Percentiles rank a stretch among this genome's conserved stretches.
These are phyloP conservation scores for Zarea fungicola DNA, from an alignment of 2,329 filamentous ascomycete genomes.

Conservation along the genomic window DNA sequence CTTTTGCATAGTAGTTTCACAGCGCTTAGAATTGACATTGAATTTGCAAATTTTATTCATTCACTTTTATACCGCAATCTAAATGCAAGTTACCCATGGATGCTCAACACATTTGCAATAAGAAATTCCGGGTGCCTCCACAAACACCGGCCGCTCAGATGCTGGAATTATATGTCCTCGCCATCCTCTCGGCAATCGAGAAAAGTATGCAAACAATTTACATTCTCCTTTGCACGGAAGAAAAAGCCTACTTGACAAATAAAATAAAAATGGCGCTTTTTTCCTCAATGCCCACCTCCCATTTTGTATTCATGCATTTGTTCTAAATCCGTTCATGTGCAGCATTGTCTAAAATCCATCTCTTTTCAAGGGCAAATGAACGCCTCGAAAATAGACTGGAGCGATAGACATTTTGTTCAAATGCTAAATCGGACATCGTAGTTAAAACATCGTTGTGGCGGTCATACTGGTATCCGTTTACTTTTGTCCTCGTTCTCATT, in stretches of 20 bases:
- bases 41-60: too few species aligned
- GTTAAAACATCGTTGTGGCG: background rate
- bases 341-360: conserved; percentile 1
- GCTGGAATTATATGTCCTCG: conserved; percentile 4
- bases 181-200: background rate
- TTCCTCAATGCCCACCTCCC: background rate
- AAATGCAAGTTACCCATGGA: too few species aligned
- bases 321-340: conserved; percentile 1
- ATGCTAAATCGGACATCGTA: background rate
- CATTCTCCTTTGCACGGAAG: background rate
- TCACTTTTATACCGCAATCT: too few species aligned
- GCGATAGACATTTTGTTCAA: background rate
- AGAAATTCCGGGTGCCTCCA: conserved; percentile 1
- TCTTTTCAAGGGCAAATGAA: too few species aligned
- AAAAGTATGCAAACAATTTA: conserved; percentile 10
- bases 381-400: background rate
- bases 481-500: background rate
- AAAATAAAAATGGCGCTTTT: conserved; percentile 1
- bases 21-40: too few species aligned
- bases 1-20: too few species aligned
- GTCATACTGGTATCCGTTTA: background rate
- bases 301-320: conserved; percentile 4
- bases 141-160: conserved; percentile 5
- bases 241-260: conserved; percentile 1
- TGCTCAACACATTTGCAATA: too few species aligned